A percentile compares a stretch with the other conserved stretches of the same genome.
These are phyloP conservation scores for Tilletiopsis washingtonensis DNA, from an alignment of 1,284 basidiomycete species.

Conservation along the genomic window DNA sequence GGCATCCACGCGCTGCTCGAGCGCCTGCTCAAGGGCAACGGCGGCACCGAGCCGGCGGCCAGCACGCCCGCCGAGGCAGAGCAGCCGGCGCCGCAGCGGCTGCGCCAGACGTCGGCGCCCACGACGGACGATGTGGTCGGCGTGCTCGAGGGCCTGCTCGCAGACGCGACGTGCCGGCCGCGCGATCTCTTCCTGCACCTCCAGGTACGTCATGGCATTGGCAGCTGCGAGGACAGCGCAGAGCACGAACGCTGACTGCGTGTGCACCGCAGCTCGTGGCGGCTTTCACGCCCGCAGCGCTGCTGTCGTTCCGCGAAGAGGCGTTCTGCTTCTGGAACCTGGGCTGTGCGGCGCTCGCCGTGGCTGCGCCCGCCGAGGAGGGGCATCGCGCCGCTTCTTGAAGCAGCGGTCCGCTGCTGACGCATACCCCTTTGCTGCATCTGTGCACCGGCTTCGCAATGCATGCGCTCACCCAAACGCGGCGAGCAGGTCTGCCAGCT, in stretches of 20 bases:
- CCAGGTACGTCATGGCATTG: too few species aligned
- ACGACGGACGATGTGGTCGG: slow-evolving; percentile 4
- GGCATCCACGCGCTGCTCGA: neutral
- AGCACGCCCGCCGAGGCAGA: too few species aligned
- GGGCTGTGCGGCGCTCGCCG: neutral
- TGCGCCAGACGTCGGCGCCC: neutral
- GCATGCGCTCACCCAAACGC: slow-evolving; percentile 29
- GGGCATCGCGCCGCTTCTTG: too few species aligned
- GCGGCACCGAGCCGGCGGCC: neutral
- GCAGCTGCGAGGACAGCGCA: too few species aligned
- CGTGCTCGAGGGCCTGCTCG: slow-evolving; percentile 1
- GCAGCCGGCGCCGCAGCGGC: neutral
- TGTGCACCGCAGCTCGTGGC: too few species aligned
- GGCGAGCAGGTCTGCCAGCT: slow-evolving; percentile 37
- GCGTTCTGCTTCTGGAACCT: neutral
- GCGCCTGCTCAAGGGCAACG: neutral
- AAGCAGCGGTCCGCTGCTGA: too few species aligned
- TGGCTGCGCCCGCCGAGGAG: too few species aligned
- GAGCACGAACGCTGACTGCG: too few species aligned
- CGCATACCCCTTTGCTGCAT: too few species aligned
- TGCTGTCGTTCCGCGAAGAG: neutral
- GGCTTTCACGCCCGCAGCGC: neutral
- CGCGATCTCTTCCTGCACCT: slow-evolving; percentile 1
- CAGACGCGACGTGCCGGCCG: neutral
- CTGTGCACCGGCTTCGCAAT: too few species aligned